These are phyloP conservation scores for Didymella keratinophila DNA, from an alignment of 2,329 filamentous ascomycete genomes.

Conservation along the genomic window DNA sequence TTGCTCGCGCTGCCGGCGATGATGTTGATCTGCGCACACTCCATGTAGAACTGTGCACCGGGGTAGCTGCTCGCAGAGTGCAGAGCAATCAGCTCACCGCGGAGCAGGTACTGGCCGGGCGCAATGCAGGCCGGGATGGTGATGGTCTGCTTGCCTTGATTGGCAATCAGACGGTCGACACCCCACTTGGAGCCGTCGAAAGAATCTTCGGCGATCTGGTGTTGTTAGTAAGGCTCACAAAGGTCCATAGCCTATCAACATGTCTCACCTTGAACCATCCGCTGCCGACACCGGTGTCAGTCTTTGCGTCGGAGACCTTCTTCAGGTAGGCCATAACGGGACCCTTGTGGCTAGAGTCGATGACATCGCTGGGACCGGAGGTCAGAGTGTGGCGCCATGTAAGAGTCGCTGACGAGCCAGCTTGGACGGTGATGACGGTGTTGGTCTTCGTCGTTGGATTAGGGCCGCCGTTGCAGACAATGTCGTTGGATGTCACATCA, in stretches of 20 bases:
- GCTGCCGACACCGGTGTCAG: slow-evolving; percentile 38
- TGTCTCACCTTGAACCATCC: slow-evolving; percentile 31
- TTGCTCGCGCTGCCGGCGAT: slow-evolving; percentile 40
- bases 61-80: slow-evolving; percentile 45
- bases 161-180: slow-evolving; percentile 47
- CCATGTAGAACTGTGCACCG: slow-evolving; percentile 57
- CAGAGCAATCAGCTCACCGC: slow-evolving; percentile 56
- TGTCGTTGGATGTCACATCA: slow-evolving; percentile 62
- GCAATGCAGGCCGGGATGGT: slow-evolving; percentile 50
- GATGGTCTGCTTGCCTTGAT: slow-evolving; percentile 54
- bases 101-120: slow-evolving; percentile 53
- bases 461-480: slow-evolving; percentile 66
- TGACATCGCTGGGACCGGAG: slow-evolving; percentile 59
- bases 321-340: slow-evolving; percentile 66
- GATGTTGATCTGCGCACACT: slow-evolving; percentile 46
- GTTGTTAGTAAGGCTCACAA: slow-evolving; percentile 15
- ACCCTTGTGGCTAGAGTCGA: slow-evolving; percentile 65
- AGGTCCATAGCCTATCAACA: neutral
- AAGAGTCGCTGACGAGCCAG: slow-evolving; percentile 61
- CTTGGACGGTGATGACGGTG: slow-evolving; percentile 51
- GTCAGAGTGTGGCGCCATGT: slow-evolving; percentile 66
- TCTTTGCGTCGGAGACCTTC: slow-evolving; percentile 60
- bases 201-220: slow-evolving; percentile 51
- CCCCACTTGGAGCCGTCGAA: slow-evolving; percentile 49
- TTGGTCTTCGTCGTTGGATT: slow-evolving; percentile 54